Evolutionary conservation across 2,329 filamentous ascomycete species (phyloP).

Genomic region (Verticillium klebahnii): DNA sequence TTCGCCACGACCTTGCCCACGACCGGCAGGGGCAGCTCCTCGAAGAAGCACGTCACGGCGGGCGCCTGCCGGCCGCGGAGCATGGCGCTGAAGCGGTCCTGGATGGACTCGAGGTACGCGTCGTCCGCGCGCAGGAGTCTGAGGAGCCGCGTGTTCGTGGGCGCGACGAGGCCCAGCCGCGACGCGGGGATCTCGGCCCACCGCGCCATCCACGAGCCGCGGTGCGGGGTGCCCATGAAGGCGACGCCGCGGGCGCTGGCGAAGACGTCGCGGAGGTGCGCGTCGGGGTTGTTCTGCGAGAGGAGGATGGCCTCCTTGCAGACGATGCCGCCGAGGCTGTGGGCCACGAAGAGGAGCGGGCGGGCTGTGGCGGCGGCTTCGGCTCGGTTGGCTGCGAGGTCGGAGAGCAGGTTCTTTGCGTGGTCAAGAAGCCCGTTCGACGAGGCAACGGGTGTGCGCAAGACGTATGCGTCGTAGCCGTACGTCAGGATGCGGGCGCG

Average conservation of each 20-base stretch:
- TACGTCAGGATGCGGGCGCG: slow-evolving; percentile 31
- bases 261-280: slow-evolving; percentile 16
- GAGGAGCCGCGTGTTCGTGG: slow-evolving; percentile 24
- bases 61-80: slow-evolving; percentile 15
- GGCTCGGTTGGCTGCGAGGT: slow-evolving; percentile 17
- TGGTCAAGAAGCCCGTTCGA: slow-evolving; percentile 21
- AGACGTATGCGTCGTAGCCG: slow-evolving; percentile 32
- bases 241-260: slow-evolving; percentile 20
- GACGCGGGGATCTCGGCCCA: slow-evolving; percentile 25
- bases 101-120: slow-evolving; percentile 18
- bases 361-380: slow-evolving; percentile 13
- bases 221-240: slow-evolving; percentile 34
- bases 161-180: slow-evolving; percentile 23
- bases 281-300: slow-evolving; percentile 20
- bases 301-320: slow-evolving; percentile 26
- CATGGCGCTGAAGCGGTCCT: slow-evolving; percentile 20
- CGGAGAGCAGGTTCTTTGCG: slow-evolving; percentile 21
- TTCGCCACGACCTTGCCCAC: slow-evolving; percentile 21
- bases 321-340: slow-evolving; percentile 34
- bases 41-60: slow-evolving; percentile 27
- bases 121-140: slow-evolving; percentile 19
- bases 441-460: slow-evolving; percentile 9
- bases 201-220: slow-evolving; percentile 25
- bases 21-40: slow-evolving; percentile 23
- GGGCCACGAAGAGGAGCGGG: slow-evolving; percentile 29